These are phyloP conservation scores for Paraleonurus japonicus DNA, from an alignment of 257 asterid genomes.

Conservation along the genomic window DNA sequence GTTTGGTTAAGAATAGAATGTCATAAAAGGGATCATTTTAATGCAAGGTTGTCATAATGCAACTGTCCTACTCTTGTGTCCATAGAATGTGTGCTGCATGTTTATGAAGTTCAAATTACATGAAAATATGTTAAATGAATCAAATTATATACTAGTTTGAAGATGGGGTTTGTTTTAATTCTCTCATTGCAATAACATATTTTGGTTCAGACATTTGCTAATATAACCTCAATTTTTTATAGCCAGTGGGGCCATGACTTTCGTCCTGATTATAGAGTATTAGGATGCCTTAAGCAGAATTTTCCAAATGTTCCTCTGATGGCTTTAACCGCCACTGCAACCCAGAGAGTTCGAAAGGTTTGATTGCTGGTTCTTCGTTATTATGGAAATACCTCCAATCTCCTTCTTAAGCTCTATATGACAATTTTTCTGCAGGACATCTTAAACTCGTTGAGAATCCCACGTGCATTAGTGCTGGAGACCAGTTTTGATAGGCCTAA, in stretches of 20 bases:
- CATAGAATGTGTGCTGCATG: background rate
- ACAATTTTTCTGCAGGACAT: slow-evolving; percentile 60
- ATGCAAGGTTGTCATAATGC: too few species aligned
- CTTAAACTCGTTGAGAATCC: slow-evolving; percentile 67
- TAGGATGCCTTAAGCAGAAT: slow-evolving; percentile 93
- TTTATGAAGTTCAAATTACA: background rate
- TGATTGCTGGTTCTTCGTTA: slow-evolving; percentile 31
- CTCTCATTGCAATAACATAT: slow-evolving; percentile 19
- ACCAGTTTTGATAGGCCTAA: slow-evolving; percentile 93
- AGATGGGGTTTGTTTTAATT: slow-evolving; percentile 10
- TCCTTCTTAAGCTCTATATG: slow-evolving; percentile 21
- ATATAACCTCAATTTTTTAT: slow-evolving; percentile 23
- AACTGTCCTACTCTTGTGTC: too few species aligned
- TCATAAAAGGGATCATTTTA: background rate
- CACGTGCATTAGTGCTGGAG: slow-evolving; percentile 80
- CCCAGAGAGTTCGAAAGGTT: slow-evolving; percentile 80
- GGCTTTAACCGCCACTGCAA: slow-evolving; percentile 99
- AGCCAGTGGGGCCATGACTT: slow-evolving; percentile 99
- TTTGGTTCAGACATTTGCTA: background rate
- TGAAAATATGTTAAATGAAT: slow-evolving; percentile 1
- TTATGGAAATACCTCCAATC: background rate
- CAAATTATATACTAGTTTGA: slow-evolving; percentile 14
- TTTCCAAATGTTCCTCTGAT: slow-evolving; percentile 85
- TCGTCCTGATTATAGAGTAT: slow-evolving; percentile 89
- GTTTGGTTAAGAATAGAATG: slow-evolving; percentile 2